Conservation (phyloP, 352 stramenopile species). For the Phytophthora podocarpi region DNA sequence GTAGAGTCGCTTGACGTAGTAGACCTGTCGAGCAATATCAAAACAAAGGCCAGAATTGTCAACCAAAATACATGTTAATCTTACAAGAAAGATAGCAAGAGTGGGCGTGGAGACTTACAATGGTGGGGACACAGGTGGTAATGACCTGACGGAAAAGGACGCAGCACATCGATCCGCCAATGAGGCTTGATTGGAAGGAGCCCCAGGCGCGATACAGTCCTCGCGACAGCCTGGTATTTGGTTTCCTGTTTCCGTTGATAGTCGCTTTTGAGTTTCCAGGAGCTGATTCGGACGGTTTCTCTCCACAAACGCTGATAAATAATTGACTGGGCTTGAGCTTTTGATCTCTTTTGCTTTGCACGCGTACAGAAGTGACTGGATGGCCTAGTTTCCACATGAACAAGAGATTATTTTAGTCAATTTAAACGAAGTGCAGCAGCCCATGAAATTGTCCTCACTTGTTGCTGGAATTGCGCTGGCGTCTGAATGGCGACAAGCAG, state of each 20-base stretch:
- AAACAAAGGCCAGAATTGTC: not conserved
- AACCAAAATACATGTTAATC: too few species aligned
- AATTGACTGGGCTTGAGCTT: constrained; percentile 36
- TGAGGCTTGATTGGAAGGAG: not conserved
- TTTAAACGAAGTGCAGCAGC: not conserved
- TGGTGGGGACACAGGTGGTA: constrained; percentile 1
- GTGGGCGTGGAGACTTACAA: constrained; percentile 19
- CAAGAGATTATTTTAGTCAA: not conserved
- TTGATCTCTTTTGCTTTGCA: constrained; percentile 83
- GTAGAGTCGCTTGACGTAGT: constrained; percentile 39
- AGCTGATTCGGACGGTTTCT: not conserved
- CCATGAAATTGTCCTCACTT: constrained; percentile 34
- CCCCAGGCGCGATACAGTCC: not conserved
- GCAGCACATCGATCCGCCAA: not conserved
- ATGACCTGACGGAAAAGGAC: not conserved
- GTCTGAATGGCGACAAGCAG: constrained; percentile 69
- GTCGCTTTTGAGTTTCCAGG: not conserved
- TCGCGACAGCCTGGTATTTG: constrained; percentile 12
- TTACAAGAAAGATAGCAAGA: not conserved
- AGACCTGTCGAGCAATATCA: constrained; percentile 26
- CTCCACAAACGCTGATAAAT: constrained; percentile 37
- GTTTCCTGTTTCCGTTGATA: not conserved
- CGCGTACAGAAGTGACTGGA: constrained; percentile 78
- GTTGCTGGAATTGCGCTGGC: constrained; percentile 60
- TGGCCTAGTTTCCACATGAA: constrained; percentile 45